Percentiles rank a stretch among this genome's conserved stretches.
These are phyloP conservation scores for Trebouxia sp. DNA, from an alignment of 139 green algal species.

Conservation along the genomic window DNA sequence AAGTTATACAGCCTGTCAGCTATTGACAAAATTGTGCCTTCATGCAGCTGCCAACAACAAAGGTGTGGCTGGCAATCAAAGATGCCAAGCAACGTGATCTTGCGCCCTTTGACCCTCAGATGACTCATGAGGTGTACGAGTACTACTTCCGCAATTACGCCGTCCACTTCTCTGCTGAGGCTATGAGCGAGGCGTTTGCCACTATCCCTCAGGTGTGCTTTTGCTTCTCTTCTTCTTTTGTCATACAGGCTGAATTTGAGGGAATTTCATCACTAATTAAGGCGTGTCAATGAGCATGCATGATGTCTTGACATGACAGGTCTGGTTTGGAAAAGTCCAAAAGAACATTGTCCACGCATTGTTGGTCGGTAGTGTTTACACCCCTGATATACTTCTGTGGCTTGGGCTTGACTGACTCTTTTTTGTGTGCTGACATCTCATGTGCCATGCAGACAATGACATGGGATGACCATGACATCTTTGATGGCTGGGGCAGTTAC, in stretches of 20 bases:
- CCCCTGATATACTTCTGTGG: no score
- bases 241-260: no score
- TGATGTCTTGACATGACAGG: no score
- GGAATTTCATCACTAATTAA: no score
- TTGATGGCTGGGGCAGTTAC: constrained; percentile 69
- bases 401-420: constrained; percentile 36
- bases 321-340: no score
- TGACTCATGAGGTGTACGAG: constrained; percentile 19
- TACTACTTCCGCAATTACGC: constrained; percentile 52
- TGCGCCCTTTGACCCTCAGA: constrained; percentile 29
- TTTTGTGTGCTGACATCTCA: constrained; percentile 25
- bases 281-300: no score
- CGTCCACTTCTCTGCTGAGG: constrained; percentile 28
- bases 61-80: constrained; percentile 32
- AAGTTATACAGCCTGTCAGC: no score
- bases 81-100: constrained; percentile 5
- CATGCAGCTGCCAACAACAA: constrained; percentile 26
- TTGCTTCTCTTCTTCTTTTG: no score
- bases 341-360: no score
- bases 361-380: no score
- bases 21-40: no score
- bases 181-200: constrained; percentile 40
- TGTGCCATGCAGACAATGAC: constrained; percentile 34
- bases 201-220: constrained; percentile 46
- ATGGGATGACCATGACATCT: constrained; percentile 80